Percentiles rank a stretch among this genome's conserved stretches.
phyloP scores from a whole-genome alignment of 257 asterid species.

The Nemophila menziesii region DNA sequence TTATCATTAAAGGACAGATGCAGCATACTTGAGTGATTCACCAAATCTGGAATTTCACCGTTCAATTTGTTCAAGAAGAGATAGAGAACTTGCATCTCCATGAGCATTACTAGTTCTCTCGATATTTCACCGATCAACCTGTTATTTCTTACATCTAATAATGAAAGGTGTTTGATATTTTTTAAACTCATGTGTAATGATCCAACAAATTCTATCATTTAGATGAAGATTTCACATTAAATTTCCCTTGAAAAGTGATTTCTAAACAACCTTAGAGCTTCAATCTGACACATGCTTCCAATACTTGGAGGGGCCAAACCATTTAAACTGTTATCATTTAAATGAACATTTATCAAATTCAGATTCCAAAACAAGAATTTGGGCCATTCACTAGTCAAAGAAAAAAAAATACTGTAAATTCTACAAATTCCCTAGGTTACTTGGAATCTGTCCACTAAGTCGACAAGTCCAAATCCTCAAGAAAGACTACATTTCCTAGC shows the following conservation, averaged over 20 bases:
- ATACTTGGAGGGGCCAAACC: conserved; percentile 46
- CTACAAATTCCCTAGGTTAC: conserved; percentile 36
- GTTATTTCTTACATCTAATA: conserved; percentile 38
- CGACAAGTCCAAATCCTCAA: conserved; percentile 40
- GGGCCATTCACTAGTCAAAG: conserved; percentile 46
- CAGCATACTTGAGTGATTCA: conserved; percentile 23
- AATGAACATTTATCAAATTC: conserved; percentile 26
- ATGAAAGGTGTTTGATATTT: conserved; percentile 32
- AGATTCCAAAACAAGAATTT: conserved; percentile 45
- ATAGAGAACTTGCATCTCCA: conserved; percentile 24
- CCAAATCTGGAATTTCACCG: conserved; percentile 66
- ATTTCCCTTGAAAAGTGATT: conserved; percentile 49
- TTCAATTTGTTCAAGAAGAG: conserved; percentile 48
- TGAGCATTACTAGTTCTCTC: conserved; percentile 46
- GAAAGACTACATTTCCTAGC: conserved; percentile 33
- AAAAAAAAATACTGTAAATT: conserved; percentile 27
- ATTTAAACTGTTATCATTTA: conserved; percentile 36
- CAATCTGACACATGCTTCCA: conserved; percentile 37
- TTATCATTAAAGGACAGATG: conserved; percentile 54
- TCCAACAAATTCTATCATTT: conserved; percentile 41
- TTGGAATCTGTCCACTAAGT: conserved; percentile 53
- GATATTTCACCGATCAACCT: conserved; percentile 48
- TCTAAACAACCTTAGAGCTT: conserved; percentile 17
- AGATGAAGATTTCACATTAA: conserved; percentile 41
- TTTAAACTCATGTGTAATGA: conserved; percentile 44